A percentile compares a stretch with the other conserved stretches of the same genome.
phyloP scores from a whole-genome alignment of 164 flowering plant genomes.

The Nymphaea thermarum region DNA sequence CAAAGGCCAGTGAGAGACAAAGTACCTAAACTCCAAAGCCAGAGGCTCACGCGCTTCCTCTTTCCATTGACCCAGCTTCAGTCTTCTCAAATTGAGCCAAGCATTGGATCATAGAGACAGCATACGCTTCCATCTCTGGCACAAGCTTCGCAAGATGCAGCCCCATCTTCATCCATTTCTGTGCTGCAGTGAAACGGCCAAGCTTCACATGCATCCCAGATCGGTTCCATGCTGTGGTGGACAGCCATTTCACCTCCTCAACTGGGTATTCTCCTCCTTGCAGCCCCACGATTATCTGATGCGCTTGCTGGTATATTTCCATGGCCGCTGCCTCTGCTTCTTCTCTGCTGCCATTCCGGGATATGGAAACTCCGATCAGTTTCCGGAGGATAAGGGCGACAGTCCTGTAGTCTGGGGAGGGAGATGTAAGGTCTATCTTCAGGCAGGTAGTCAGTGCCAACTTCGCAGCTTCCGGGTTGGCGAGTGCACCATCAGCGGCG shows the following conservation, averaged over 20 bases:
- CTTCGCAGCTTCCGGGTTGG: slow-evolving; percentile 16
- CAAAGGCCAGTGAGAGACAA: too few relatives aligned
- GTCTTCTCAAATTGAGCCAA: slow-evolving; percentile 28
- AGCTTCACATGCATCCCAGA: slow-evolving; percentile 58
- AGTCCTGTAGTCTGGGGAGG: slow-evolving; percentile 17
- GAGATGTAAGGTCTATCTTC: slow-evolving; percentile 13
- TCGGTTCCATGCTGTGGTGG: slow-evolving; percentile 85
- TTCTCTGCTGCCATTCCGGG: slow-evolving; percentile 4
- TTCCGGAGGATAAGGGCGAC: slow-evolving; percentile 18
- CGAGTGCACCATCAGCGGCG: slow-evolving; percentile 12
- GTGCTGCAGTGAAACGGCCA: slow-evolving; percentile 43
- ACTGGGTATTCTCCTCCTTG: slow-evolving; percentile 71
- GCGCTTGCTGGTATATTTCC: slow-evolving; percentile 60
- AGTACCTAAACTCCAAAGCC: too few relatives aligned
- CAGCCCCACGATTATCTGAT: slow-evolving; percentile 69
- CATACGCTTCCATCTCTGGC: slow-evolving; percentile 43
- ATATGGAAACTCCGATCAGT: slow-evolving; percentile 12
- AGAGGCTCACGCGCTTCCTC: neutral
- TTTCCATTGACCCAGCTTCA: neutral
- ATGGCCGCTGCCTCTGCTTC: slow-evolving; percentile 45
- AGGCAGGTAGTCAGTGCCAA: slow-evolving; percentile 19
- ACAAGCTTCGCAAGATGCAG: slow-evolving; percentile 56
- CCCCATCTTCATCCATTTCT: slow-evolving; percentile 75
- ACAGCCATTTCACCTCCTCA: slow-evolving; percentile 87
- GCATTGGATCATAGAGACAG: slow-evolving; percentile 64